Conservation (phyloP, 495 filamentous ascomycete species). For the Penicillium goetzii region DNA sequence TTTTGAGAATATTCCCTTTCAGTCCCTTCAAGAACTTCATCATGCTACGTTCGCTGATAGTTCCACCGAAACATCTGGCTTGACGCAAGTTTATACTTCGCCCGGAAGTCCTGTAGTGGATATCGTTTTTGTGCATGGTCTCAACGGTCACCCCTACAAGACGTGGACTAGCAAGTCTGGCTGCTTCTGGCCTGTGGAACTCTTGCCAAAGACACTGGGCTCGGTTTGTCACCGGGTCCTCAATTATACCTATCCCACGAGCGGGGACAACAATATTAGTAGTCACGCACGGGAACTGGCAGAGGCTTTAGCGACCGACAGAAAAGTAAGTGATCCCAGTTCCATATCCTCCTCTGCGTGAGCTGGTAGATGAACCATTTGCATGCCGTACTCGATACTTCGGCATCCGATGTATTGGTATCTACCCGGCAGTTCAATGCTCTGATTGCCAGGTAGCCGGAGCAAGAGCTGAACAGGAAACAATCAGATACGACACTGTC, state of each 20-base stretch:
- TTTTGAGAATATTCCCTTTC: too few relatives aligned
- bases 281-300: constrained; percentile 81
- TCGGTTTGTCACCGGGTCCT: constrained; percentile 68
- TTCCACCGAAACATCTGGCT: constrained; percentile 29
- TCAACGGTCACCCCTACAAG: constrained; percentile 74
- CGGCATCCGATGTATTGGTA: background rate
- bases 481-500: constrained; percentile 55
- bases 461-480: background rate
- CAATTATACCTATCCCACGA: constrained; percentile 83
- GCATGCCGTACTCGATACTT: background rate
- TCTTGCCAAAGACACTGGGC: constrained; percentile 67
- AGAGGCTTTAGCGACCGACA: constrained; percentile 57
- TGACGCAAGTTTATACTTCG: constrained; percentile 67
- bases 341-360: constrained; percentile 5
- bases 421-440: background rate
- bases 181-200: constrained; percentile 76
- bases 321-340: constrained; percentile 46
- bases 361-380: background rate
- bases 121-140: constrained; percentile 79
- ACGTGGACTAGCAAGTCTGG: constrained; percentile 72
- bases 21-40: too few relatives aligned
- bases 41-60: too few relatives aligned
- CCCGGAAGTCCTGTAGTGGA: constrained; percentile 42
- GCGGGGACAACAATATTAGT: constrained; percentile 74
- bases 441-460: background rate